These are phyloP conservation scores for Oleoguttula mirabilis DNA, from an alignment of 495 filamentous ascomycete genomes.

Conservation along the genomic window DNA sequence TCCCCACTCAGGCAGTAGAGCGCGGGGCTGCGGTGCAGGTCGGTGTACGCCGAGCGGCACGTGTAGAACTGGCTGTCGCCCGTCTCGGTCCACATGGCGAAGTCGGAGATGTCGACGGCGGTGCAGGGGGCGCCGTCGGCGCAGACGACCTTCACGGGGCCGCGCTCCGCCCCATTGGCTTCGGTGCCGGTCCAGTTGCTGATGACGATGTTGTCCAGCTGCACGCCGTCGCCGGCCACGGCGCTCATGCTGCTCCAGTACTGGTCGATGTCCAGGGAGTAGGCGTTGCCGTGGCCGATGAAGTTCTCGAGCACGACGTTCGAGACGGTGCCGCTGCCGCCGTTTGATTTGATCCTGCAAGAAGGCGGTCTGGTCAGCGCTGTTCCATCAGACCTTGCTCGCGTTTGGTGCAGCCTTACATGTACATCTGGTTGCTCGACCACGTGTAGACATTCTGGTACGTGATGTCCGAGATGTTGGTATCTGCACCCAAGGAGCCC, in stretches of 20 bases:
- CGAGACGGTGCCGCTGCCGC: slow-evolving; percentile 44
- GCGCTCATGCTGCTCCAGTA: slow-evolving; percentile 33
- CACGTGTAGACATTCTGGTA: slow-evolving; percentile 29
- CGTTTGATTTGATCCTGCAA: slow-evolving; percentile 52
- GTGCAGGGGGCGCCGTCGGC: slow-evolving; percentile 41
- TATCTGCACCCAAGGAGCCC: slow-evolving; percentile 23
- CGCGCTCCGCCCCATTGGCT: slow-evolving; percentile 37
- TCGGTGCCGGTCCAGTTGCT: slow-evolving; percentile 47
- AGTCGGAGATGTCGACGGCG: slow-evolving; percentile 40
- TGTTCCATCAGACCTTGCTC: too few relatives aligned
- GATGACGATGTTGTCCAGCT: slow-evolving; percentile 41
- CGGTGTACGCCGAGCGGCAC: slow-evolving; percentile 36
- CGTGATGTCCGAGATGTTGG: slow-evolving; percentile 21
- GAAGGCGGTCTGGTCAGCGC: too few relatives aligned
- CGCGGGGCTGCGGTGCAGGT: slow-evolving; percentile 30
- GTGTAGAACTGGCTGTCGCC: slow-evolving; percentile 35
- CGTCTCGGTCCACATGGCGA: slow-evolving; percentile 49
- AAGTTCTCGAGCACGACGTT: slow-evolving; percentile 46
- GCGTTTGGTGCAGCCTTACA: too few relatives aligned
- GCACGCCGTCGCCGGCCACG: slow-evolving; percentile 32
- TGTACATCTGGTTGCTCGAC: slow-evolving; percentile 42
- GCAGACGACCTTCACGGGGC: slow-evolving; percentile 38
- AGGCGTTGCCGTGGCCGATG: slow-evolving; percentile 40
- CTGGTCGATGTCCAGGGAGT: slow-evolving; percentile 43
- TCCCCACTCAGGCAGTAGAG: slow-evolving; percentile 33